These are phyloP conservation scores for Tirmania nivea DNA, from an alignment of 495 filamentous ascomycete genomes.

Conservation along the genomic window DNA sequence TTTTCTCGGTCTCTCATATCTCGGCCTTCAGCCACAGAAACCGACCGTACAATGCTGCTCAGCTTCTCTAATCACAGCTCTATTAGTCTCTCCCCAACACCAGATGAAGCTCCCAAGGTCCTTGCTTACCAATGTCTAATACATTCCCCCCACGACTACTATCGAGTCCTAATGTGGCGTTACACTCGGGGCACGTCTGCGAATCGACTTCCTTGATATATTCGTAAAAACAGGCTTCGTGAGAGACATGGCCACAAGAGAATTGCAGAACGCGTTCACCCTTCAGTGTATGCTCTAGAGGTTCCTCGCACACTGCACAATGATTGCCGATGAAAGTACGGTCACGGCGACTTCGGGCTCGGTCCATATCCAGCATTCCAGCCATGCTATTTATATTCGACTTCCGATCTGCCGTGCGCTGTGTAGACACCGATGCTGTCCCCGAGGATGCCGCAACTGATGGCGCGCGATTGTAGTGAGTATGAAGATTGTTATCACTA, in stretches of 20 bases:
- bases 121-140: constrained; percentile 62
- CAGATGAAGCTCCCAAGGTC: neutral
- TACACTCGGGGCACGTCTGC: constrained; percentile 86
- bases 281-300: constrained; percentile 83
- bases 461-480: constrained; percentile 10
- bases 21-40: constrained; percentile 44
- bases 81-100: no score
- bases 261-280: constrained; percentile 93
- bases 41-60: constrained; percentile 77
- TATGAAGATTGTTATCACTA: constrained; percentile 16
- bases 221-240: constrained; percentile 98
- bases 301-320: constrained; percentile 94
- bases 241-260: constrained; percentile 84
- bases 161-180: constrained; percentile 79
- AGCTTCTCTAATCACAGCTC: constrained; percentile 44
- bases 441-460: constrained; percentile 8
- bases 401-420: constrained; percentile 12
- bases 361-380: constrained; percentile 55
- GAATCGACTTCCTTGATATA: constrained; percentile 90
- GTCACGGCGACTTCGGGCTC: constrained; percentile 62
- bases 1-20: constrained; percentile 16
- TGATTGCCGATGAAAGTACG: constrained; percentile 86
- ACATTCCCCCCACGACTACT: constrained; percentile 91
- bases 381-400: constrained; percentile 30
- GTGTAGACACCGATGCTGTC: constrained; percentile 5